Evolutionary conservation across 1,139 yeast genomes (phyloP).

Genomic region (Zygoascus sp.): DNA sequence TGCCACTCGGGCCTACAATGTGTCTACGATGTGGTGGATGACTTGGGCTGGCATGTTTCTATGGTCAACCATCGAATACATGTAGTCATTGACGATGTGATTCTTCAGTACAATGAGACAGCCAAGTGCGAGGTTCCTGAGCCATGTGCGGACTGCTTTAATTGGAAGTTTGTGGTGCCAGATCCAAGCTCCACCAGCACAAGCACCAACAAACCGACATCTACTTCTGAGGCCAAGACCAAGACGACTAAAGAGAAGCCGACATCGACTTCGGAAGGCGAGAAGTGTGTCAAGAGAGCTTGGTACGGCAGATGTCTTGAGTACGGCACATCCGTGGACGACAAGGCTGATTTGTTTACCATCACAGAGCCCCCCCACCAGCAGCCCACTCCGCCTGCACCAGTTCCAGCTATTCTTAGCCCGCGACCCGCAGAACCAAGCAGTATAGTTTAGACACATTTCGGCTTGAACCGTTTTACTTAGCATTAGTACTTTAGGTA

Average conservation of each 20-base stretch:
- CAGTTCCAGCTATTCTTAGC: not conserved
- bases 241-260: slow-evolving; percentile 14
- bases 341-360: too few species aligned
- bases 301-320: slow-evolving; percentile 32
- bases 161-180: slow-evolving; percentile 71
- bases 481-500: too few species aligned
- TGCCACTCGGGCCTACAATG: slow-evolving; percentile 92
- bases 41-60: slow-evolving; percentile 88
- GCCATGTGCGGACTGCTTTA: slow-evolving; percentile 78
- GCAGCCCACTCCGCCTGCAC: not conserved
- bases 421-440: too few species aligned
- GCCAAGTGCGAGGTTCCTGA: slow-evolving; percentile 72
- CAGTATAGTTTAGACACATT: too few species aligned
- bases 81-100: slow-evolving; percentile 81
- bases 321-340: too few species aligned
- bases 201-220: slow-evolving; percentile 8
- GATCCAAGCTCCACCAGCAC: slow-evolving; percentile 14
- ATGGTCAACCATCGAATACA: slow-evolving; percentile 85
- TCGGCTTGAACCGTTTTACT: too few species aligned
- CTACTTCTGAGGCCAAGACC: slow-evolving; percentile 13
- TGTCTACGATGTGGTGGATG: slow-evolving; percentile 83
- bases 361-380: too few species aligned
- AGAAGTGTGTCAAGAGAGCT: slow-evolving; percentile 25
- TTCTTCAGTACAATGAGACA: slow-evolving; percentile 66
- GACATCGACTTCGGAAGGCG: slow-evolving; percentile 18